Evolutionary conservation across 805 yeast species (phyloP).

Genomic region (Candida patagonica): DNA sequence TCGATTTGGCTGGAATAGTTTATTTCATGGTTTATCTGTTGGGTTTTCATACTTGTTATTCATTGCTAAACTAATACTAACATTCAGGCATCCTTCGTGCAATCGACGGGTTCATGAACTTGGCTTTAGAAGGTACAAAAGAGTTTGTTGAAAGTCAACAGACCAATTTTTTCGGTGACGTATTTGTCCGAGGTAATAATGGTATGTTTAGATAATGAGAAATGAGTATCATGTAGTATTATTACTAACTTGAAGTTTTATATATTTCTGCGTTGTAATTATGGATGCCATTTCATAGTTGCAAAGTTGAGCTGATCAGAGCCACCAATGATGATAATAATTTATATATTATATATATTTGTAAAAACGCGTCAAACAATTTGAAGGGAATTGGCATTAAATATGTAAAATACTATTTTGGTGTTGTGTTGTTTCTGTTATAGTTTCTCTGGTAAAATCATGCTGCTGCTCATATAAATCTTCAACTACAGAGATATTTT

Average conservation of each 20-base stretch:
- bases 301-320: neutral
- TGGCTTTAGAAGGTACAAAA: slow-evolving; percentile 68
- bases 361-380: too few species aligned
- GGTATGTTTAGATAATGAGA: slow-evolving; percentile 55
- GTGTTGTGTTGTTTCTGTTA: neutral
- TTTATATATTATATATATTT: too few species aligned
- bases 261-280: slow-evolving; percentile 24
- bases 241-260: too few species aligned
- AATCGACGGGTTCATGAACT: slow-evolving; percentile 95
- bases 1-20: too few species aligned
- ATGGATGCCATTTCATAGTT: neutral
- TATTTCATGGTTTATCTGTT: too few species aligned
- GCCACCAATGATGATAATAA: neutral
- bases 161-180: slow-evolving; percentile 58
- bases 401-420: too few species aligned
- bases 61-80: neutral
- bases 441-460: too few species aligned
- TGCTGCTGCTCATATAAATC: too few species aligned
- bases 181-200: slow-evolving; percentile 79
- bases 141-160: slow-evolving; percentile 48
- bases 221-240: too few species aligned
- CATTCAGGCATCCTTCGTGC: slow-evolving; percentile 45
- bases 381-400: too few species aligned
- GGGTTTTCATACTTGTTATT: too few species aligned
- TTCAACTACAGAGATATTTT: too few species aligned